Base-by-base conservation (phyloP, 179 eudicot species). In the Gypsophila paniculata region DNA sequence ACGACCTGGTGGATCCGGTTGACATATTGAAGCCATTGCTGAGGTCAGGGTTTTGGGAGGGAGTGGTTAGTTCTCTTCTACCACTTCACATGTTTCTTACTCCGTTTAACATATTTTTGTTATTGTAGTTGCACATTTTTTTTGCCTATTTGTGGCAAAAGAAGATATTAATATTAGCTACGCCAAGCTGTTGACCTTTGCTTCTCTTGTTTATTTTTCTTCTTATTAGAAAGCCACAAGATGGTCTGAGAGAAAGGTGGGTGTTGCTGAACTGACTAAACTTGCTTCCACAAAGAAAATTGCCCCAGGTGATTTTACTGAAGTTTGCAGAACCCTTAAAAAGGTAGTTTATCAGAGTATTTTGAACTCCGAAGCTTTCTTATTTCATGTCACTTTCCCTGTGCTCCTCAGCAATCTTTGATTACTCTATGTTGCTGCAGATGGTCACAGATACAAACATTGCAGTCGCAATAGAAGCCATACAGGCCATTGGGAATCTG, bases 161-260 rank as follows among this genome's bases (percentile, higher is more conserved):
- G 2, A 26, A 0, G 5, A 68, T 61, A 49, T 19, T n/a, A 42
- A 48, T 12, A 19, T 34, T 6, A n/a, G n/a, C n/a, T 32, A 19
- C 29, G 48, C 9, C 26, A 42, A 18, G 29, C 57, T 8, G 60
- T 63, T 19, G 5, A 39, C 14, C 22, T 48, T 55, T 18, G 0
- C n/a, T 46, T 76, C 29, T 72, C 6, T 62, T 52, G 18, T 51
- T 9, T 44, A 58, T 29, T 81, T 73, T 58, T 39, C 60, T 59
- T 61, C 32, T 57, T 44, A 69, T 32, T 65, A 95, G 99, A 95
- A 94, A 94, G 97, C 97, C 77, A 70, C 90, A 67, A 94, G 92
- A 82, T 95, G 99, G 99, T 92, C 93, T 15, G 99, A 95, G 72
- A 79, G 99, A 53, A 95, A 92, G 81, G 99, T 90, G 54, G 99